Base-by-base conservation (phyloP, 176 grass and related monocot species). In the Typha latifolia region DNA sequence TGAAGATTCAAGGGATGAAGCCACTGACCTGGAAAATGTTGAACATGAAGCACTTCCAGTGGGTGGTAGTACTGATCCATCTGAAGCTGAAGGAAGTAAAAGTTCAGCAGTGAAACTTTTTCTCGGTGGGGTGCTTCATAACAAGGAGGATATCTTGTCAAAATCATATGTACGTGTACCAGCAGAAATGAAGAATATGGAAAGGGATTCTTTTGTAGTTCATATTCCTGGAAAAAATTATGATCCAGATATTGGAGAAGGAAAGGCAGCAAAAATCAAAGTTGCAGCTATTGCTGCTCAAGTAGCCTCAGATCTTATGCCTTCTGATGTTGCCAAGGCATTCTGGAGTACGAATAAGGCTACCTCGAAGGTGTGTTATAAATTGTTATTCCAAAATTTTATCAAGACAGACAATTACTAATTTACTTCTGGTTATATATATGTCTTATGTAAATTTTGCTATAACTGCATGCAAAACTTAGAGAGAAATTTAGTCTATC, bases 61-160 rank as follows among this genome's bases (percentile, higher is more conserved):
- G 67, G 78, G 57, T 18, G 64, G 48, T 62, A 74, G 72, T 78
- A 57, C 69, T 43, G 88, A 91, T 69, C 70, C 80, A 10, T 49
- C 61, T 69, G 84, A 85, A 61, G 78, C 82, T 14, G 64, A 37
- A 62, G 22, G 53, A 56, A 81, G 69, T 74, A 87, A 96, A 78
- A 77, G 66, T 78, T 67, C 86, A 8, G 75, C 73, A 37, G 77
- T 86, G 3, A 89, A 86, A 69, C 78, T 97, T 74, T 97, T 84
- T 68, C 76, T 97, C 27, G 90, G 93, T 61, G 85, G 93, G 70
- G 85, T 97, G 27, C 71, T 97, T 82, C 88, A 97, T 59, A 92
- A 92, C 64, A 92, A 85, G 77, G 88, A 89, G 31, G 88, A 97
- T 51, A 16, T 47, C 62, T 77, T 79, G 70, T 70, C 64, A 66